Conservation (phyloP, 805 yeast species). For the Pichia californica region DNA sequence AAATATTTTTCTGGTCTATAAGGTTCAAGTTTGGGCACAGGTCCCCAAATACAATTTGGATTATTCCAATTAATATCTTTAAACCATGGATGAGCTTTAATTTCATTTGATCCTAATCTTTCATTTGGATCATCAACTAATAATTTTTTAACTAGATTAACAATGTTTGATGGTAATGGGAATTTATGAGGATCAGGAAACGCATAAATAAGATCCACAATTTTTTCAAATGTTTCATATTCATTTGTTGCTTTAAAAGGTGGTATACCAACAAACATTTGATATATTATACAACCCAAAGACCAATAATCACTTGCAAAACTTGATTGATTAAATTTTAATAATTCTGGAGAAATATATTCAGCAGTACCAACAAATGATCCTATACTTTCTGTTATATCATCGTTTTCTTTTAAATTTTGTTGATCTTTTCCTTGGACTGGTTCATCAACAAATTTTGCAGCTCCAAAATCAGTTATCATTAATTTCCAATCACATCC, state of each 20-base stretch:
- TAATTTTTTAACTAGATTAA: slow-evolving; percentile 60
- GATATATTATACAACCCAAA: slow-evolving; percentile 80
- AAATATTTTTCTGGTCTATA: slow-evolving; percentile 40
- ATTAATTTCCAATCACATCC: slow-evolving; percentile 82
- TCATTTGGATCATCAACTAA: slow-evolving; percentile 65
- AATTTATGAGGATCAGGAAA: slow-evolving; percentile 56
- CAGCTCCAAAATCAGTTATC: slow-evolving; percentile 98
- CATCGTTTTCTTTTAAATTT: background rate
- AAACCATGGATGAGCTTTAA: slow-evolving; percentile 71
- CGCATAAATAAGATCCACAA: slow-evolving; percentile 66
- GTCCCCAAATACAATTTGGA: slow-evolving; percentile 62
- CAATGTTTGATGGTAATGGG: slow-evolving; percentile 52
- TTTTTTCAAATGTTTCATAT: slow-evolving; percentile 81
- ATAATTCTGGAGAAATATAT: slow-evolving; percentile 87
- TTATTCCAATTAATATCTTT: slow-evolving; percentile 59
- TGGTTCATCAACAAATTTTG: slow-evolving; percentile 53
- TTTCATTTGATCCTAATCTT: slow-evolving; percentile 49
- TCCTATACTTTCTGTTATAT: slow-evolving; percentile 34
- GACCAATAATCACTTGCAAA: slow-evolving; percentile 92
- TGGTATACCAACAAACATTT: slow-evolving; percentile 75
- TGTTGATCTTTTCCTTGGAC: background rate
- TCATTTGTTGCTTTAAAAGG: slow-evolving; percentile 88
- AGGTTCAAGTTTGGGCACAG: slow-evolving; percentile 64
- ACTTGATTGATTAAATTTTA: slow-evolving; percentile 73
- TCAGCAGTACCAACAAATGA: slow-evolving; percentile 98